Conservation (phyloP, 2,329 filamentous ascomycete species). For the Aspergillus neoniger region DNA sequence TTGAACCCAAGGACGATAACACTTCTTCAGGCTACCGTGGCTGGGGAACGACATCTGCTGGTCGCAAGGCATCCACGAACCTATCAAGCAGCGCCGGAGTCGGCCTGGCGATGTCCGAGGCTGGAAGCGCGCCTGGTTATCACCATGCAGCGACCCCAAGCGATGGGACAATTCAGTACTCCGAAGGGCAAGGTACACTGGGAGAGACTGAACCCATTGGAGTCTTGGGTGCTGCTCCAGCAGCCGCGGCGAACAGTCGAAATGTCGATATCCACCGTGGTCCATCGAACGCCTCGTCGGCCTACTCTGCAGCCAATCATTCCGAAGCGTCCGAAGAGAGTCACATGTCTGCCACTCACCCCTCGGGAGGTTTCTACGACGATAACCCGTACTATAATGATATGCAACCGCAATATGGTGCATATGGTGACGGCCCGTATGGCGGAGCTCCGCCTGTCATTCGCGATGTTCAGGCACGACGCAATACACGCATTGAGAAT, state of each 20-base stretch:
- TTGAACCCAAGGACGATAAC: constrained; percentile 68
- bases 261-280: constrained; percentile 77
- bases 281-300: constrained; percentile 92
- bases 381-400: constrained; percentile 59
- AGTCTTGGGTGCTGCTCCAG: constrained; percentile 70
- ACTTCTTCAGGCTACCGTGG: constrained; percentile 76
- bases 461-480: constrained; percentile 84
- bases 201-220: constrained; percentile 82
- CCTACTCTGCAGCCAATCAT: constrained; percentile 78
- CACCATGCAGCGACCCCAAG: constrained; percentile 63
- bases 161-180: constrained; percentile 58
- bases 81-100: constrained; percentile 69
- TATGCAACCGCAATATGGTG: constrained; percentile 46
- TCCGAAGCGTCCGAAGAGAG: constrained; percentile 66
- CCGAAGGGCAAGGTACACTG: constrained; percentile 63
- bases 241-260: constrained; percentile 62
- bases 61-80: constrained; percentile 84
- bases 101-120: constrained; percentile 71
- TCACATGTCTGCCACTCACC: constrained; percentile 48
- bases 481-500: constrained; percentile 94
- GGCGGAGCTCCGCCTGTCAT: constrained; percentile 73
- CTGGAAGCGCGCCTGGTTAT: constrained; percentile 58
- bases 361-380: constrained; percentile 55
- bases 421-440: constrained; percentile 59
- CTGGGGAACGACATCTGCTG: constrained; percentile 80